Base-by-base conservation (phyloP, 2,329 filamentous ascomycete species). In the Colletotrichum euphorbiae region DNA sequence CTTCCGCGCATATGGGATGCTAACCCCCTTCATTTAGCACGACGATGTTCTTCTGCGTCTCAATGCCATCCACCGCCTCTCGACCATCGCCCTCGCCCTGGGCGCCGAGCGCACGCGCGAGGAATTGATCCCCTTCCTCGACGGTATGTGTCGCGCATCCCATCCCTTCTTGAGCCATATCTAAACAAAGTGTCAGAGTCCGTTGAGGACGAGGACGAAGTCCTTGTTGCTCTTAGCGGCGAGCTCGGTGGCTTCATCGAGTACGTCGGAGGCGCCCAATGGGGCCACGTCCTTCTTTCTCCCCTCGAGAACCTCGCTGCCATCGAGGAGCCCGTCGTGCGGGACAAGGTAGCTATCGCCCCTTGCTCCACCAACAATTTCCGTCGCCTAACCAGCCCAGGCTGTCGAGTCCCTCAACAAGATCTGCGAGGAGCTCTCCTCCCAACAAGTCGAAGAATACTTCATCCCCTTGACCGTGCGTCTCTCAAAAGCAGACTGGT, bases 341-440 rank as follows among this genome's bases (percentile, higher is more conserved):
- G 96, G 77, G 96, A 99, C 84, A 99, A 99, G 92, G 95, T 97
- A 82, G 43, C 69, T 70, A 69, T 69, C 61, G 21, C 56, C 54
- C 31, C 59, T 63, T 28, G 52, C 45, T 50, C 51, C 56, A 42
- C 56, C 28, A 59, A 33, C 31, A 21, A 58, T 7, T 72, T 64
- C 71, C 38, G 40, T 59, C 19, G 55, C 50, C 63, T 63, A 72
- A 71, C 56, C 36, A 45, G 38, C 56, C 45, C 75, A 98, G 95
- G 96, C 96, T 72, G 96, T 99, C 78, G 97, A 99, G 81, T 99
- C 96, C 54, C 89, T 99, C 74, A 99, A 99, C 89, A 99, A 98
- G 85, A 98, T 99, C 80, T 98, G 96, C 87, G 89, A 90, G 77
- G 90, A 97, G 79, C 88, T 99, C 63, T 97, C 94, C 57, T 85